phyloP scores from a whole-genome alignment of 768 basidiomycete species.

The Cyclocybe cylindracea region DNA sequence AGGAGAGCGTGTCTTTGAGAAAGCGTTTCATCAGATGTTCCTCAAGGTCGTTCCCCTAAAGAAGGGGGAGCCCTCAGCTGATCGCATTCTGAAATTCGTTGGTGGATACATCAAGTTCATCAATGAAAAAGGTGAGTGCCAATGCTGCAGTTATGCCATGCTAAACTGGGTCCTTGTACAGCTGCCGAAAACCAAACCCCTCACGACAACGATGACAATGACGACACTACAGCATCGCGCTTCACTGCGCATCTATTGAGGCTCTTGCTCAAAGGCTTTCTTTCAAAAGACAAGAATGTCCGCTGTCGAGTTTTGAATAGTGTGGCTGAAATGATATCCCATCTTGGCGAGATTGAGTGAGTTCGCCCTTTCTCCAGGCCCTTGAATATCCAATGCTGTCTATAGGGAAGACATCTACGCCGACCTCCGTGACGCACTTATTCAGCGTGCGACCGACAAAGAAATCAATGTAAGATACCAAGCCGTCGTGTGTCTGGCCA shows the following conservation, averaged over 20 bases:
- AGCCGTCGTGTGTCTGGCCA: constrained; percentile 77
- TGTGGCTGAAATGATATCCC: constrained; percentile 78
- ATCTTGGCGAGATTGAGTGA: constrained; percentile 86
- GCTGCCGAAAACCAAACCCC: constrained; percentile 33
- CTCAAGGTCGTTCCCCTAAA: constrained; percentile 67
- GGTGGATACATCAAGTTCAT: constrained; percentile 76
- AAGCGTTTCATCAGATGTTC: constrained; percentile 60
- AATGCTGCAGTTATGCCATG: background rate
- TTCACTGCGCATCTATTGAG: constrained; percentile 66
- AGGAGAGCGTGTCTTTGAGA: constrained; percentile 80
- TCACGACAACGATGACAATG: constrained; percentile 38
- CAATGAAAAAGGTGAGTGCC: constrained; percentile 68
- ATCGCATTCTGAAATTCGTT: constrained; percentile 80
- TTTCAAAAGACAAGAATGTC: constrained; percentile 85
- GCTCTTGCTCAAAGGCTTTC: constrained; percentile 75
- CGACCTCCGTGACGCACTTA: constrained; percentile 57
- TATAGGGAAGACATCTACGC: constrained; percentile 76
- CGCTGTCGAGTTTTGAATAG: constrained; percentile 79
- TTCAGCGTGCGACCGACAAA: constrained; percentile 79
- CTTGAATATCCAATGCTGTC: background rate
- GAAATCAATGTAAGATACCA: constrained; percentile 77
- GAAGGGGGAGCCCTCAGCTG: constrained; percentile 77
- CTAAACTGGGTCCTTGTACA: constrained; percentile 25
- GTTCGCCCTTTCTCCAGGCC: constrained; percentile 23
- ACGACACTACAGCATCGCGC: constrained; percentile 66